Evolutionary conservation across 192 early-diverging fungal species (phyloP).

Genomic region (Funneliformis mosseae): DNA sequence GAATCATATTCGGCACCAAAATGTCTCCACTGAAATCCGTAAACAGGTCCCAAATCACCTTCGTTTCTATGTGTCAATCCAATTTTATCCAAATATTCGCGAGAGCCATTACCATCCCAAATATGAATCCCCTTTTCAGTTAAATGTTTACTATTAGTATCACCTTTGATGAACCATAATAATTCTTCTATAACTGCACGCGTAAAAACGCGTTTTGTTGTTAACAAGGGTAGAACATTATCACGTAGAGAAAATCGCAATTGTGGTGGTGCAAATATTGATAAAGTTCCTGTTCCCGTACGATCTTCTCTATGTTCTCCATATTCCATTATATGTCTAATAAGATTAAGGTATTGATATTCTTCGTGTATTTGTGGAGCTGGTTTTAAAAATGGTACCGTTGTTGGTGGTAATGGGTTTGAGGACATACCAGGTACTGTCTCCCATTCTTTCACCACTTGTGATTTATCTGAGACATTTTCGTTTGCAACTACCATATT

Average conservation of each 20-base stretch:
- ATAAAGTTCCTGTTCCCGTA: slow-evolving; percentile 85
- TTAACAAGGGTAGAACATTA: slow-evolving; percentile 83
- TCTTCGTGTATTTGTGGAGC: slow-evolving; percentile 62
- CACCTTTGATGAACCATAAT: slow-evolving; percentile 92
- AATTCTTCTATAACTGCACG: slow-evolving; percentile 93
- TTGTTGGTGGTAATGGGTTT: neutral
- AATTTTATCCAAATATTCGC: slow-evolving; percentile 84
- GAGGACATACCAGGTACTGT: neutral
- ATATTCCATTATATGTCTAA: slow-evolving; percentile 66
- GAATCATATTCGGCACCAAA: slow-evolving; percentile 92
- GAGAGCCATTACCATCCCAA: slow-evolving; percentile 90
- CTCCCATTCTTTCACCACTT: neutral
- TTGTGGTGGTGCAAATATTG: slow-evolving; percentile 85
- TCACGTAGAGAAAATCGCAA: slow-evolving; percentile 81
- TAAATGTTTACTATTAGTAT: slow-evolving; percentile 81
- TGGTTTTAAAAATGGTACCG: neutral
- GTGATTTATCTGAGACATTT: no score
- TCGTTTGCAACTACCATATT: no score
- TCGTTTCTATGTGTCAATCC: slow-evolving; percentile 74
- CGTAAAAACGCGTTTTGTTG: slow-evolving; percentile 93
- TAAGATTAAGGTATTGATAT: slow-evolving; percentile 83
- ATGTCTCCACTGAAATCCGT: slow-evolving; percentile 99
- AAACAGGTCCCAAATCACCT: slow-evolving; percentile 94
- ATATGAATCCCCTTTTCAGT: slow-evolving; percentile 76
- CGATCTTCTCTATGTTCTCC: slow-evolving; percentile 83